Conservation (phyloP, 2,329 filamentous ascomycete genomes). For the Aspergillus niger region DNA sequence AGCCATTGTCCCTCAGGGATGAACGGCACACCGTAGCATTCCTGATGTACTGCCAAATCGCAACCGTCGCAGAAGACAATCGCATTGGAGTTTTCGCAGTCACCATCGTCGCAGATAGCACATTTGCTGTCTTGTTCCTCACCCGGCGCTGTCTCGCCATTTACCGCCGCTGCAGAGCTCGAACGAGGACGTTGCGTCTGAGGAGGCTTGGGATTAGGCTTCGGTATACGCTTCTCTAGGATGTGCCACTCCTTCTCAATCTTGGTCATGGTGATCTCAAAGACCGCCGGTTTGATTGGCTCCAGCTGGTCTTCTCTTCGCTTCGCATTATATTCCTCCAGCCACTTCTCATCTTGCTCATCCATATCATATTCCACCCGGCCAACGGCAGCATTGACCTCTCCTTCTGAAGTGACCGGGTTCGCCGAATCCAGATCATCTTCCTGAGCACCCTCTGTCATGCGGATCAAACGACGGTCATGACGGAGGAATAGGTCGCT, state of each 20-base stretch:
- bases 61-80: constrained; percentile 99
- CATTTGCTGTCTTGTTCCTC: constrained; percentile 98
- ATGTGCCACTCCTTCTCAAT: constrained; percentile 99
- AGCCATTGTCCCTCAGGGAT: constrained; percentile 99
- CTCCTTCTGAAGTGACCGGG: constrained; percentile 60
- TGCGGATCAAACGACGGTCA: constrained; percentile 68
- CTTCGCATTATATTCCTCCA: constrained; percentile 78
- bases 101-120: constrained; percentile 97
- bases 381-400: constrained; percentile 63
- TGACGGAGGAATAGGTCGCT: constrained; percentile 84
- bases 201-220: constrained; percentile 92
- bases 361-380: constrained; percentile 99
- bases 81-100: constrained; percentile 98
- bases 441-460: constrained; percentile 63
- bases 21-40: constrained; percentile 98
- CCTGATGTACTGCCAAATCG: constrained; percentile 95
- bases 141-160: constrained; percentile 80
- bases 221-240: constrained; percentile 93
- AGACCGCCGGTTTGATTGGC: constrained; percentile 85
- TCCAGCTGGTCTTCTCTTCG: constrained; percentile 75
- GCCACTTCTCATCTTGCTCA: constrained; percentile 96
- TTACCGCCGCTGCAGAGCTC: constrained; percentile 91
- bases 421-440: constrained; percentile 63
- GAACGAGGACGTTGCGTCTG: constrained; percentile 92
- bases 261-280: constrained; percentile 97